Evolutionary conservation across 495 filamentous ascomycete genomes (phyloP).

Genomic region (Aspergillus haitiensis): DNA sequence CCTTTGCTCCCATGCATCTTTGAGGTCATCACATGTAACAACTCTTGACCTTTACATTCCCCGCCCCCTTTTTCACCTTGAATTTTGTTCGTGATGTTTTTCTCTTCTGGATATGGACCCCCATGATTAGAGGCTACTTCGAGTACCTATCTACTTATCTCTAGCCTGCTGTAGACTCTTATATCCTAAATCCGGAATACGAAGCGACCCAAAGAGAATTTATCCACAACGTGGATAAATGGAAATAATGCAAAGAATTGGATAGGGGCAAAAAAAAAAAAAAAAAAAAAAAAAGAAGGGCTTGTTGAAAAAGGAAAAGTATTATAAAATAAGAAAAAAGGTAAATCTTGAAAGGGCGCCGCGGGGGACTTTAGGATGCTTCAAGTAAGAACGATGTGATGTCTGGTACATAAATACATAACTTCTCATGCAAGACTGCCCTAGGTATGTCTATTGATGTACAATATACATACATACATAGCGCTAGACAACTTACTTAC

Average conservation of each 20-base stretch:
- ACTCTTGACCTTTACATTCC: too few relatives aligned
- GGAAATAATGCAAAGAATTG: background rate
- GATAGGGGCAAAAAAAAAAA: conserved; percentile 1
- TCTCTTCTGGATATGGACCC: too few relatives aligned
- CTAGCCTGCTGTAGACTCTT: background rate
- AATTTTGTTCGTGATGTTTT: too few relatives aligned
- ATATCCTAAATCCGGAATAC: background rate
- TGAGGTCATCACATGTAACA: too few relatives aligned
- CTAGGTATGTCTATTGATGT: conserved; percentile 3
- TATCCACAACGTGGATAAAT: background rate
- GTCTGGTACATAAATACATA: conserved; percentile 8
- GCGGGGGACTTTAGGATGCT: conserved; percentile 1
- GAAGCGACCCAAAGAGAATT: background rate
- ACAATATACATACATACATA: background rate
- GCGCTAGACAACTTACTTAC: too few relatives aligned
- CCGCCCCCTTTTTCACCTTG: too few relatives aligned
- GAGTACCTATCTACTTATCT: too few relatives aligned
- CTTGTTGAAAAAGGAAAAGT: background rate
- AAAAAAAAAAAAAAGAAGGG: background rate
- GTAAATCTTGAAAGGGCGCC: background rate
- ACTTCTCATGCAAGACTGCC: background rate
- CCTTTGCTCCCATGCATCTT: background rate
- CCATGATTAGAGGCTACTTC: too few relatives aligned
- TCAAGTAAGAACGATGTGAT: conserved; percentile 18
- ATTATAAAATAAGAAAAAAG: conserved; percentile 3